Evolutionary conservation across 164 flowering plant species (phyloP), one percentile per base, ranked within the genome.

Genomic region (Tetracentron sinense): DNA sequence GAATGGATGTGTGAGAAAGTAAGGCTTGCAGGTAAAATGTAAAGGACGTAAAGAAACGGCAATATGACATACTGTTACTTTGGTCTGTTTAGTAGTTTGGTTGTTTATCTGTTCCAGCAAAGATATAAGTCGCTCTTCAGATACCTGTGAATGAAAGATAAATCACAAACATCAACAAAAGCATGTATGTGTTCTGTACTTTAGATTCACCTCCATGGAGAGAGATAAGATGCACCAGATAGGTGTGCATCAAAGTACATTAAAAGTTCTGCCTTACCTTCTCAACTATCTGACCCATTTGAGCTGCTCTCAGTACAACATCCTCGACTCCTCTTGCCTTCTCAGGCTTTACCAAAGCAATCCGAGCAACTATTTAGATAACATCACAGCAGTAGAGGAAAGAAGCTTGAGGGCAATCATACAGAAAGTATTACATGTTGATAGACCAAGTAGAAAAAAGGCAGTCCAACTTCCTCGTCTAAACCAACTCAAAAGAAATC

Each of bases 281-380:
- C 74, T 91, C 99, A 67, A 67, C 84, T 54, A 91, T 86, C 74
- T 94, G 99, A 48, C 99, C 99, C 85, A 65, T 79, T 66, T 89
- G 97, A 75, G 95, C 88, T 72, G 94, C 90, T 78, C 97, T 75
- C 33, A 94, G 75, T 48, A 94, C 20, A 73, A 94, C 90, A 78
- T 94, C 99, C 75, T 94, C 99, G 57, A 94, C 99, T 51, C 97
- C 90, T 68, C 96, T 84, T 48, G 99, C 99, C 75, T 94, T 94
- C 77, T 94, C 97, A 63, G 97, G 97, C 77, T 94, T 94, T 58
- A 94, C 99, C 72, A 94, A 71, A 62, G 96, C 96, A 75, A 94
- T 94, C 47, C 99, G 83, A 70, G 99, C 83, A 77, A 94, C 99
- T 94, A 74, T 52, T 60, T 22, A 49, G 7, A 66, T 1, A 21